A percentile compares a stretch with the other conserved stretches of the same genome.
These are phyloP conservation scores for Elaeis guineensis DNA, from an alignment of 176 grass and related monocot species.

Conservation along the genomic window DNA sequence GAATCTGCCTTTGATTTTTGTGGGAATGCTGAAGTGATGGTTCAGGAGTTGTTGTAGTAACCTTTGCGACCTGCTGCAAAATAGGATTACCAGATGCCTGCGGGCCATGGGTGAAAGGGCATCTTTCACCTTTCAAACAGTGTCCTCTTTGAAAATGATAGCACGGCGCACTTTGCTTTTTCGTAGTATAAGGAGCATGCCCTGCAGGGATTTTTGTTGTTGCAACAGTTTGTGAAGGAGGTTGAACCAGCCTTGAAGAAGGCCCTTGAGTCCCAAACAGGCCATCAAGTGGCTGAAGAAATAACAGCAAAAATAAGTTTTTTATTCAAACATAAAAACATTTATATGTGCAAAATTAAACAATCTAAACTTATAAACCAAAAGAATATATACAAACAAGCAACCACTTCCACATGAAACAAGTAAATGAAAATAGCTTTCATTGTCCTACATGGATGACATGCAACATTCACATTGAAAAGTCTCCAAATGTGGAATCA, in stretches of 20 bases:
- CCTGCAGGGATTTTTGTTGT: constrained; percentile 13
- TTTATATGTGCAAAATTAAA: too few relatives aligned
- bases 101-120: constrained; percentile 40
- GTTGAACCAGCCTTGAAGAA: constrained; percentile 26
- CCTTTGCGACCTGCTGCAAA: constrained; percentile 16
- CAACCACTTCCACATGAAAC: too few relatives aligned
- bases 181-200: constrained; percentile 15
- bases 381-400: too few relatives aligned
- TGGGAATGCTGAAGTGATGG: neutral
- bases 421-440: too few relatives aligned
- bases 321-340: too few relatives aligned
- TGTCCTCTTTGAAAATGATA: constrained; percentile 59
- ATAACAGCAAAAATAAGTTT: neutral
- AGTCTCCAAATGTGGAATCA: too few relatives aligned
- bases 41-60: constrained; percentile 16
- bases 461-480: too few relatives aligned
- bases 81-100: constrained; percentile 23
- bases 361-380: too few relatives aligned
- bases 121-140: constrained; percentile 50
- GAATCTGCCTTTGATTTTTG: neutral
- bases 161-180: constrained; percentile 41
- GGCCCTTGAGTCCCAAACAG: constrained; percentile 10
- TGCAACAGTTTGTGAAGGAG: constrained; percentile 17
- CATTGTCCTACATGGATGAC: too few relatives aligned
- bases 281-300: constrained; percentile 38